phyloP scores from a whole-genome alignment of 345 rosid genomes.

The Triadica sebifera region DNA sequence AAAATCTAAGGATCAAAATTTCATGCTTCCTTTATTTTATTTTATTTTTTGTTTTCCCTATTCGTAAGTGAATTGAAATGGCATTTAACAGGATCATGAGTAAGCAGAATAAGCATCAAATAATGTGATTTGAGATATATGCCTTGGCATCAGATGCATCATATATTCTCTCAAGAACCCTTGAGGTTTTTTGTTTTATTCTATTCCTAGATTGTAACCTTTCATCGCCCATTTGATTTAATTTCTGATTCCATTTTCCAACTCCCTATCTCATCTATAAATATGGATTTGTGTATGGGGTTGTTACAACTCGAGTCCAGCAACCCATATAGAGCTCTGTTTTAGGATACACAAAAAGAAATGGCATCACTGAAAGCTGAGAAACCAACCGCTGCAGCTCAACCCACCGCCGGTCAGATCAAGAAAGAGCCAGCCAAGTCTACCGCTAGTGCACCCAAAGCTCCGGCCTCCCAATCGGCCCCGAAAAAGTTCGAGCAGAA shows the following conservation, averaged over 20 bases:
- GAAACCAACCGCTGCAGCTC: conserved; percentile 41
- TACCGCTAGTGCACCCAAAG: conserved; percentile 25
- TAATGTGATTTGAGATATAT: no score
- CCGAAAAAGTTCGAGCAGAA: conserved; percentile 22
- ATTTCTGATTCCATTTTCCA: conserved; percentile 22
- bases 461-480: conserved; percentile 22
- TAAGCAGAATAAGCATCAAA: no score
- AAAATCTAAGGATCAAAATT: no score
- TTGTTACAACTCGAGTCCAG: conserved; percentile 5
- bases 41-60: no score
- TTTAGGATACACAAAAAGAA: neutral
- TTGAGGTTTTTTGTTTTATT: neutral
- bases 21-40: no score
- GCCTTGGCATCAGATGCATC: no score
- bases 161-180: no score
- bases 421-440: conserved; percentile 39
- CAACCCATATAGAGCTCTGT: neutral
- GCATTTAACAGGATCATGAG: no score
- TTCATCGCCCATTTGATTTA: conserved; percentile 8
- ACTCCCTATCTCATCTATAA: conserved; percentile 16
- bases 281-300: conserved; percentile 4
- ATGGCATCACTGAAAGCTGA: conserved; percentile 58
- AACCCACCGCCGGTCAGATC: conserved; percentile 19
- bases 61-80: no score
- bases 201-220: conserved; percentile 25